Percentiles rank a stretch among this genome's conserved stretches.
Conservation (phyloP, 768 basidiomycete genomes). For the Suillus americanus region DNA sequence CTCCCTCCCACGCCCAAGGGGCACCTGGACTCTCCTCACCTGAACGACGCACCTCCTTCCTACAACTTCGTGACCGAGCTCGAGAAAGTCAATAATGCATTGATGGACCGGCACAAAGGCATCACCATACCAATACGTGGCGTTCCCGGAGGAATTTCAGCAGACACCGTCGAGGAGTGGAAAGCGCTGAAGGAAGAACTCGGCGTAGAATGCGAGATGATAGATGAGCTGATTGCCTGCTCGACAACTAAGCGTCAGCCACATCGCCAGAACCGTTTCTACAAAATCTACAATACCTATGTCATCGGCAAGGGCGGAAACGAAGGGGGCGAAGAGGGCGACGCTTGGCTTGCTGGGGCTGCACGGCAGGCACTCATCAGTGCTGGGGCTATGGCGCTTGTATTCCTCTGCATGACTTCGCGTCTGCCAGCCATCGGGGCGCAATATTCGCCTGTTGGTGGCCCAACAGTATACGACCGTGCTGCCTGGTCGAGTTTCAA, state of each 20-base stretch:
- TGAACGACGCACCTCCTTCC: conserved; percentile 67
- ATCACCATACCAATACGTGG: conserved; percentile 43
- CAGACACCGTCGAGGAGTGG: conserved; percentile 75
- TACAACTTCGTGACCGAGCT: conserved; percentile 59
- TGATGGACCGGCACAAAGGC: conserved; percentile 74
- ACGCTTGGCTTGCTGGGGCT: conserved; percentile 32
- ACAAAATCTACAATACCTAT: conserved; percentile 85
- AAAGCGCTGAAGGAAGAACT: conserved; percentile 75
- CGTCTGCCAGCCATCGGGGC: conserved; percentile 49
- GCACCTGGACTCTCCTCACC: conserved; percentile 23
- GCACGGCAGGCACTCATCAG: conserved; percentile 54
- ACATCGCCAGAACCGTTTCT: conserved; percentile 56
- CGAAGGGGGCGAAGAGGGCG: conserved; percentile 8
- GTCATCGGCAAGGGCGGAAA: conserved; percentile 39
- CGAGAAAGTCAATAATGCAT: conserved; percentile 48
- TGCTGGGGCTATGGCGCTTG: conserved; percentile 60
- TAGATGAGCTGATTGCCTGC: conserved; percentile 66
- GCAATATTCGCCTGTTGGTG: conserved; percentile 57
- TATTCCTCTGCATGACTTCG: conserved; percentile 54
- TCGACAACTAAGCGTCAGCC: conserved; percentile 35
- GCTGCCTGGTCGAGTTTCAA: conserved; percentile 81
- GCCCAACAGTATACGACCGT: conserved; percentile 76
- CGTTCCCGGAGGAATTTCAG: conserved; percentile 56
- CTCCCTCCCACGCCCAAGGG: conserved; percentile 70
- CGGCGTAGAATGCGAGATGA: conserved; percentile 72